Base-by-base conservation (phyloP, 176 grass and related monocot genomes). In the Panicum miliaceum region DNA sequence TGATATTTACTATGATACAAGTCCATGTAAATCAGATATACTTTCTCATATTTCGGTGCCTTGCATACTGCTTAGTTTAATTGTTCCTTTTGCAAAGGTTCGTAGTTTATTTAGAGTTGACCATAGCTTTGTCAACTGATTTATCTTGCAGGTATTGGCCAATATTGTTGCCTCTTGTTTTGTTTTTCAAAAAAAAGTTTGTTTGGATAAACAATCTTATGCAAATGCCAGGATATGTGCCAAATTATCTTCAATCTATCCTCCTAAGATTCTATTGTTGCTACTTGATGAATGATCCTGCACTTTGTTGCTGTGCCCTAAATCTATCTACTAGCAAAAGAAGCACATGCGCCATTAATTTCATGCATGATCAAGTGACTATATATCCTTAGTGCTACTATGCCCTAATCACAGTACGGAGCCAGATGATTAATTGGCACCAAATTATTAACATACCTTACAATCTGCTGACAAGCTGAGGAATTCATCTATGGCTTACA, bases 141-240 rank as follows among this genome's bases (percentile, higher is more conserved):
- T 93, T 85, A 72, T 90, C 82, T 86, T 93, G 88, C 91, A 90
- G 91, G 88, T 86, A 27, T 85, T 83, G 85, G 68, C 19, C 67
- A 83, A 83, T 86, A 47, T 71, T 64, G 52, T 77, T 77, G 58
- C 48, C 43, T 87, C 76, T 77, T 54, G 37, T 88, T 68, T 71
- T 90, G 48, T 18, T 69, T 10, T 70, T 25, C 26, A 36, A 37
- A 80, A 75, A 78, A 43, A 27, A 53, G 68, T 87, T 68, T 82
- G 84, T 68, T 71, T 71, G 54, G 35, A 87, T 70, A 32, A 73
- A 78, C 29, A 26, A 78, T 83, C 73, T 79, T 72, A 48, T 29
- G 22, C 41, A 62, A 80, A 81, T 84, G 71, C 54, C 64, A 54
- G 59, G 47, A 81, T 75, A 64, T 84, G 46, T 75, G 6, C 48